Base-by-base conservation (phyloP, 176 grass and related monocot species). In the Aegilops tauschii region DNA sequence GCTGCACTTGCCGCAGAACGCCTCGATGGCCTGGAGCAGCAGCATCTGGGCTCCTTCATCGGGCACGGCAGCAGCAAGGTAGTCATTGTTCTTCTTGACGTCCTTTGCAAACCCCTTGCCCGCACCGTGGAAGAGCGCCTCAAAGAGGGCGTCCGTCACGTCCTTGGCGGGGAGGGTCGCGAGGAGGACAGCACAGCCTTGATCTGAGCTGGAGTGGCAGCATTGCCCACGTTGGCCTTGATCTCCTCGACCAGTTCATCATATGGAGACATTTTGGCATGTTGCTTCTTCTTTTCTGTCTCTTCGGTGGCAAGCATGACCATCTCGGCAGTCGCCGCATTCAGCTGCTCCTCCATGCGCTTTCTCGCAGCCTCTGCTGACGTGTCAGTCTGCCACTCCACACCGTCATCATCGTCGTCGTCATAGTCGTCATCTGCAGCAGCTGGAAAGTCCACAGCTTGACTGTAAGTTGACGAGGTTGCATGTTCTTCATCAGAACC, bases 311-410 rank as follows among this genome's bases (percentile, higher is more conserved):
- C 84, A 9, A 94, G 88, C 87, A 95, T 86, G 17, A 98, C 93
- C 96, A 98, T 95, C 72, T 94, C 93, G 16, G 96, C 93, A 65
- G 96, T 98, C 13, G 84, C 96, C 18, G 91, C 92, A 68, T 76
- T 95, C 20, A 98, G 78, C 76, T 98, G 96, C 32, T 98, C 93
- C 54, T 89, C 80, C 71, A 98, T 94, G 13, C 96, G 88, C 21
- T 95, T 88, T 64, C 95, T 86, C 4, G 88, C 93, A 58, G 96
- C 96, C 63, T 84, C 90, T 27, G 85, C 6, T 5, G 96, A 98
- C 8, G 96, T 95, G 73, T 98, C 96, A 5, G 96, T 94, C 82
- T 86, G 84, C 96, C 96, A 98, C 86, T 94, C 45, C 5, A 96
- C 92, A 80, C 91, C 93, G 3, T 91, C 91, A 0, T 93, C 92